These are phyloP conservation scores for Eutypa lata DNA, from an alignment of 2,329 filamentous ascomycete species.

Conservation along the genomic window DNA sequence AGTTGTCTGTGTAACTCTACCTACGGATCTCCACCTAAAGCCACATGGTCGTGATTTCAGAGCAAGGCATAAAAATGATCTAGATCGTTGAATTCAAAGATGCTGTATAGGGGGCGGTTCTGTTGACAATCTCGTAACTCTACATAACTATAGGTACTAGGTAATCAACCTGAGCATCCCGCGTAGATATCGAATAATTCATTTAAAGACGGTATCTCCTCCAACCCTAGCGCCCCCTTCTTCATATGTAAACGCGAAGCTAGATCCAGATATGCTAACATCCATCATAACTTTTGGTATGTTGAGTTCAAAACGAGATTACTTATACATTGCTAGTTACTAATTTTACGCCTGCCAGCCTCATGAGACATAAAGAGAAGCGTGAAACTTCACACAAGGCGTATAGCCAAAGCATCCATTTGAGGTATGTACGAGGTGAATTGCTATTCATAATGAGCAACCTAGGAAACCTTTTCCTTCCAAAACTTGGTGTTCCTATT, in stretches of 20 bases:
- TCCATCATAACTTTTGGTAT: conserved; percentile 15
- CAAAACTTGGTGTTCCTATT: conserved; percentile 1
- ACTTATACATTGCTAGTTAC: conserved; percentile 23
- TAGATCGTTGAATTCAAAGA: too few relatives aligned
- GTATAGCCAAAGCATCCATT: conserved; percentile 12
- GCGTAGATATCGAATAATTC: too few relatives aligned
- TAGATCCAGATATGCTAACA: neutral
- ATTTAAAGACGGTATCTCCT: too few relatives aligned
- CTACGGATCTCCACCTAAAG: too few relatives aligned
- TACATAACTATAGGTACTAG: too few relatives aligned
- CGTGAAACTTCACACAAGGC: conserved; percentile 13
- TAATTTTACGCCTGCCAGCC: conserved; percentile 14
- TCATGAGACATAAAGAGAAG: conserved; percentile 14
- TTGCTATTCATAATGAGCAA: neutral
- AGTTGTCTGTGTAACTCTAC: neutral
- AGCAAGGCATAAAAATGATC: too few relatives aligned
- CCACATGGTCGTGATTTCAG: too few relatives aligned
- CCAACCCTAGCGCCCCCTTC: too few relatives aligned
- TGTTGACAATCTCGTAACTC: too few relatives aligned
- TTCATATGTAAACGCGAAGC: too few relatives aligned
- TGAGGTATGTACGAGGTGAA: conserved; percentile 19
- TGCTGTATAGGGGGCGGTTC: too few relatives aligned
- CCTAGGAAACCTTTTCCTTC: neutral
- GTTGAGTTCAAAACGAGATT: conserved; percentile 18
- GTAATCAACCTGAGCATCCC: too few relatives aligned